Evolutionary conservation across 2,329 filamentous ascomycete genomes (phyloP).

Genomic region (Corynespora cassiicola): DNA sequence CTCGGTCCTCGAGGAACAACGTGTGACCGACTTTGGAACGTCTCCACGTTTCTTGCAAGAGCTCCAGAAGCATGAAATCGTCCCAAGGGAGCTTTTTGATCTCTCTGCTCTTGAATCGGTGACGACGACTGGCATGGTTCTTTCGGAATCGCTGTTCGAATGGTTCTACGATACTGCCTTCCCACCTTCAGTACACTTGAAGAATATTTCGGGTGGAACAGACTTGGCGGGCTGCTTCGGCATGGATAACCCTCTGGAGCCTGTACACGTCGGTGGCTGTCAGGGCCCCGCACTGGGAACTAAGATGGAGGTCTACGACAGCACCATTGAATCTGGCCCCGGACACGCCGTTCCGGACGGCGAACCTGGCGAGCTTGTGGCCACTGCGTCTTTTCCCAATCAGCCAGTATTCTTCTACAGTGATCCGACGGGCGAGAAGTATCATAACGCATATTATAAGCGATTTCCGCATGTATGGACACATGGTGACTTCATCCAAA

Average conservation of each 20-base stretch:
- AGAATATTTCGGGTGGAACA: slow-evolving; percentile 79
- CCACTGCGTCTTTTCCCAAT: slow-evolving; percentile 74
- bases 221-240: slow-evolving; percentile 74
- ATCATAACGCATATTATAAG: slow-evolving; percentile 54
- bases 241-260: slow-evolving; percentile 71
- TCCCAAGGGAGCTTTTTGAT: slow-evolving; percentile 68
- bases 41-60: slow-evolving; percentile 81
- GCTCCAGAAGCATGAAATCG: slow-evolving; percentile 68
- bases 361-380: slow-evolving; percentile 77
- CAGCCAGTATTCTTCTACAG: slow-evolving; percentile 65
- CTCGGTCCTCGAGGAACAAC: slow-evolving; percentile 66
- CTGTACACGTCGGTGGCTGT: slow-evolving; percentile 67
- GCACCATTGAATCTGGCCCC: slow-evolving; percentile 51
- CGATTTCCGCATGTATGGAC: slow-evolving; percentile 72
- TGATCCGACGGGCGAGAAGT: slow-evolving; percentile 49
- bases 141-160: slow-evolving; percentile 77
- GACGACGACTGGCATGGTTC: slow-evolving; percentile 80
- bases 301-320: slow-evolving; percentile 67
- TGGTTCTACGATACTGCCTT: slow-evolving; percentile 82
- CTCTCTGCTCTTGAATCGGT: slow-evolving; percentile 68
- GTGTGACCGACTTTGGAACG: slow-evolving; percentile 75
- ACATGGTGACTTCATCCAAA: slow-evolving; percentile 79
- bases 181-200: slow-evolving; percentile 69
- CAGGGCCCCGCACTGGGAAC: slow-evolving; percentile 62
- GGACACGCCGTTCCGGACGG: slow-evolving; percentile 65